phyloP scores from a whole-genome alignment of 2,329 filamentous ascomycete genomes.

The Neofusicoccum kwambonambiense region DNA sequence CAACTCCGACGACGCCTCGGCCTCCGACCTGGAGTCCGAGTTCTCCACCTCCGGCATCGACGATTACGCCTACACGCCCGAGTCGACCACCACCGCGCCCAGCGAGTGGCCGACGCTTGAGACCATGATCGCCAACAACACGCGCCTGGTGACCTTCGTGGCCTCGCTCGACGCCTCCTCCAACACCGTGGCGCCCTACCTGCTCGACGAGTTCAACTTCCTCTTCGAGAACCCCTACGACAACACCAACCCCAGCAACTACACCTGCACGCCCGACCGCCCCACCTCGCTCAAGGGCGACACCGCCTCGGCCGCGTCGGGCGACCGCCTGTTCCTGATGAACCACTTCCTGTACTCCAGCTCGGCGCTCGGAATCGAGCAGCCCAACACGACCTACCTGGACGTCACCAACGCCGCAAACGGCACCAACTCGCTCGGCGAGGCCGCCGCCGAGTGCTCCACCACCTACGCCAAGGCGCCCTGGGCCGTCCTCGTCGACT shows the following conservation, averaged over 20 bases:
- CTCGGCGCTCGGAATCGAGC: slow-evolving; percentile 31
- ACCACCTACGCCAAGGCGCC: slow-evolving; percentile 62
- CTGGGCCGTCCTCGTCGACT: slow-evolving; percentile 74
- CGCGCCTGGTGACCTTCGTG: slow-evolving; percentile 64
- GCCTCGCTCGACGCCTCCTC: slow-evolving; percentile 43
- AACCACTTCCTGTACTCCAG: slow-evolving; percentile 71
- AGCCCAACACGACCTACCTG: slow-evolving; percentile 45
- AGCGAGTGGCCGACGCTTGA: slow-evolving; percentile 65
- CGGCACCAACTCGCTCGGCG: slow-evolving; percentile 53
- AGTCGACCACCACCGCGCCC: slow-evolving; percentile 41
- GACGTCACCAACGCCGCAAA: slow-evolving; percentile 62
- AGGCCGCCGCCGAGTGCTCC: slow-evolving; percentile 38
- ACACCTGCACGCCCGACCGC: slow-evolving; percentile 67
- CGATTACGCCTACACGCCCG: slow-evolving; percentile 50
- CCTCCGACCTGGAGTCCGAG: slow-evolving; percentile 51
- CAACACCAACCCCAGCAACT: slow-evolving; percentile 57
- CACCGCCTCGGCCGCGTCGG: slow-evolving; percentile 49
- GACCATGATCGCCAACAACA: slow-evolving; percentile 60
- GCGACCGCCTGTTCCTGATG: slow-evolving; percentile 63
- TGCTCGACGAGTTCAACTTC: slow-evolving; percentile 59
- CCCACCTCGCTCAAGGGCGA: slow-evolving; percentile 53
- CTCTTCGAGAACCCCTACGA: slow-evolving; percentile 70
- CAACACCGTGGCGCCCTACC: slow-evolving; percentile 45
- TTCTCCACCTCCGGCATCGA: slow-evolving; percentile 51
- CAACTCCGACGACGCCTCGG: slow-evolving; percentile 60